Conservation (phyloP, 2,329 filamentous ascomycete genomes). For the Orbilia brochopaga region DNA sequence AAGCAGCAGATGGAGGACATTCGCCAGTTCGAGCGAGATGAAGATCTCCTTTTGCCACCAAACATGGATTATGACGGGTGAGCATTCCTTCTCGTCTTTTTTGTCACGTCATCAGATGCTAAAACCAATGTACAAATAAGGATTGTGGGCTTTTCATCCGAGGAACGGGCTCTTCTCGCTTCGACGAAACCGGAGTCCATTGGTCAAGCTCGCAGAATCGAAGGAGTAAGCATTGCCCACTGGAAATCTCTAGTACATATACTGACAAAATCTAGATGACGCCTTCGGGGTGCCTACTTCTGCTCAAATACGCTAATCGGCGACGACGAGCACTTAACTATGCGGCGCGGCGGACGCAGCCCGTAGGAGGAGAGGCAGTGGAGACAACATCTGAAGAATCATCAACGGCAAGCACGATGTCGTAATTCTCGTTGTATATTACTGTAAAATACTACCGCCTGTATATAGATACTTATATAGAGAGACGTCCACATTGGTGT, state of each 20-base stretch:
- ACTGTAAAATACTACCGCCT: background rate
- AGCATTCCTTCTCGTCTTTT: background rate
- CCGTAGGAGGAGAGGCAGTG: background rate
- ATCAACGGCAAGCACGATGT: background rate
- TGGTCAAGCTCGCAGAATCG: conserved; percentile 84
- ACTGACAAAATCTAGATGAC: conserved; percentile 60
- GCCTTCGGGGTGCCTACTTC: conserved; percentile 64
- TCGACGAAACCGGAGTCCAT: conserved; percentile 79
- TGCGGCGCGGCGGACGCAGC: conserved; percentile 6
- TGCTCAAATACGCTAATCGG: conserved; percentile 43
- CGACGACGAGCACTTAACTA: conserved; percentile 17
- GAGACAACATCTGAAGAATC: background rate
- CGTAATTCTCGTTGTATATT: too few relatives aligned
- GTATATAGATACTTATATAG: conserved; percentile 30
- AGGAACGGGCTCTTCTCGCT: conserved; percentile 75
- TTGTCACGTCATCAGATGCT: background rate
- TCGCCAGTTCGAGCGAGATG: conserved; percentile 74
- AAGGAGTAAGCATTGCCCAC: conserved; percentile 65
- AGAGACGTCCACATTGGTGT: conserved; percentile 9
- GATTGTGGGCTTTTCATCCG: conserved; percentile 76
- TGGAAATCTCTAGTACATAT: background rate
- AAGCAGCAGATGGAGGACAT: conserved; percentile 72
- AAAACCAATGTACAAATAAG: conserved; percentile 6
- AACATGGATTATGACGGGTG: conserved; percentile 74
- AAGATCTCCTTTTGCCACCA: conserved; percentile 72